These are phyloP conservation scores for Hibiscus trionum DNA, from an alignment of 345 rosid species.

Conservation along the genomic window DNA sequence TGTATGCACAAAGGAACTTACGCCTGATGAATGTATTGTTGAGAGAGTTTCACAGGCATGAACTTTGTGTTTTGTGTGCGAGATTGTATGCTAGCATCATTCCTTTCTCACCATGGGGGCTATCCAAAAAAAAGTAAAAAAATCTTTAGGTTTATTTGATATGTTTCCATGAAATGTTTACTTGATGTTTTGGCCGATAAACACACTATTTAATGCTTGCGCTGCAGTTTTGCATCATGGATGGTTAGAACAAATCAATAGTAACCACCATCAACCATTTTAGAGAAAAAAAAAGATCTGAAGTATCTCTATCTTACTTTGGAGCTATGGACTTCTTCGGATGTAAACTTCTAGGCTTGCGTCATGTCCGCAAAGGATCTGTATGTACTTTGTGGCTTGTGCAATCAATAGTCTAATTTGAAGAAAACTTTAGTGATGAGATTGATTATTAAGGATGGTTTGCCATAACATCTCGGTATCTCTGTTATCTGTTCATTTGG, in stretches of 20 bases:
- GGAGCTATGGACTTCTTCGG: not conserved
- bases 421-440: not conserved
- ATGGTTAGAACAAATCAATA: not conserved
- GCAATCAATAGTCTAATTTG: not conserved
- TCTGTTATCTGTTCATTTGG: not conserved
- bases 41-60: slow-evolving; percentile 76
- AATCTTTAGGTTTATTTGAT: not conserved
- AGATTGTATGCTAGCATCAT: not conserved
- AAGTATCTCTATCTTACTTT: not conserved
- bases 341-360: not conserved
- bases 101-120: not conserved
- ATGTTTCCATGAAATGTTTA: not conserved
- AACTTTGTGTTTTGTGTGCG: not conserved
- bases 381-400: not conserved
- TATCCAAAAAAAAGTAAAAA: not conserved
- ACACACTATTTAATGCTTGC: not conserved
- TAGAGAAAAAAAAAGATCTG: too few relatives aligned
- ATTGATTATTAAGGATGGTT: not conserved
- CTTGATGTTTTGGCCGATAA: not conserved
- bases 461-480: not conserved
- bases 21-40: slow-evolving; percentile 98
- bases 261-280: not conserved
- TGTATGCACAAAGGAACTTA: slow-evolving; percentile 91
- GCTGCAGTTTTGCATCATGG: not conserved
- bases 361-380: not conserved